These are phyloP conservation scores for Neocucurbitaria cava DNA, from an alignment of 2,329 filamentous ascomycete species.

Conservation along the genomic window DNA sequence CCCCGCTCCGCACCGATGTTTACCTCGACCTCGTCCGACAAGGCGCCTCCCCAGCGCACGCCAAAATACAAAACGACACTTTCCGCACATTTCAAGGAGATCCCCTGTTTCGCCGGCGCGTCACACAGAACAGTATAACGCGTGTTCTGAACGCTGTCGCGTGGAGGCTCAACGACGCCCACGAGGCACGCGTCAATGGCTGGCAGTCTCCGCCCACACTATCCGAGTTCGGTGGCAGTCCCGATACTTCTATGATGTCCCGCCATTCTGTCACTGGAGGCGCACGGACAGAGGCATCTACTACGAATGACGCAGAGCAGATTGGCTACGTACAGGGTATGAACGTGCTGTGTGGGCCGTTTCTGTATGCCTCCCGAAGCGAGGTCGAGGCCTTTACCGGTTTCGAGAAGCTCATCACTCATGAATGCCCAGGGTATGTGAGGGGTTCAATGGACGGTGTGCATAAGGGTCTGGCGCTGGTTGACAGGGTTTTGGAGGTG, in stretches of 20 bases:
- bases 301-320: constrained; percentile 63
- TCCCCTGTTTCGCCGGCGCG: constrained; percentile 92
- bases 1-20: constrained; percentile 81
- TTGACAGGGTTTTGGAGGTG: constrained; percentile 89
- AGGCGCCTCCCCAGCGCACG: constrained; percentile 90
- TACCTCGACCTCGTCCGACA: constrained; percentile 92
- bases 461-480: constrained; percentile 86
- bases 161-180: constrained; percentile 87
- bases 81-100: constrained; percentile 97
- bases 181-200: constrained; percentile 63
- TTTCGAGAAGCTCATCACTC: constrained; percentile 85
- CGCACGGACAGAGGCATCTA: constrained; percentile 40
- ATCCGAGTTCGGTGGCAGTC: constrained; percentile 57
- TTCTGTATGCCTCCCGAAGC: constrained; percentile 91
- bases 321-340: constrained; percentile 97
- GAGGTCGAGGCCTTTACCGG: constrained; percentile 94
- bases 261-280: constrained; percentile 40
- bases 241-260: constrained; percentile 49
- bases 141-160: constrained; percentile 93
- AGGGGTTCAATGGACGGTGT: constrained; percentile 97
- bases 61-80: constrained; percentile 98
- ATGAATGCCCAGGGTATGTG: constrained; percentile 91
- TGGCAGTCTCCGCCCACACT: constrained; percentile 59
- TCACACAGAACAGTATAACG: constrained; percentile 94
- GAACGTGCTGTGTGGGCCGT: constrained; percentile 96